A percentile compares a stretch with the other conserved stretches of the same genome.
These are phyloP conservation scores for Candida sonorensis DNA, from an alignment of 805 yeast genomes.

Conservation along the genomic window DNA sequence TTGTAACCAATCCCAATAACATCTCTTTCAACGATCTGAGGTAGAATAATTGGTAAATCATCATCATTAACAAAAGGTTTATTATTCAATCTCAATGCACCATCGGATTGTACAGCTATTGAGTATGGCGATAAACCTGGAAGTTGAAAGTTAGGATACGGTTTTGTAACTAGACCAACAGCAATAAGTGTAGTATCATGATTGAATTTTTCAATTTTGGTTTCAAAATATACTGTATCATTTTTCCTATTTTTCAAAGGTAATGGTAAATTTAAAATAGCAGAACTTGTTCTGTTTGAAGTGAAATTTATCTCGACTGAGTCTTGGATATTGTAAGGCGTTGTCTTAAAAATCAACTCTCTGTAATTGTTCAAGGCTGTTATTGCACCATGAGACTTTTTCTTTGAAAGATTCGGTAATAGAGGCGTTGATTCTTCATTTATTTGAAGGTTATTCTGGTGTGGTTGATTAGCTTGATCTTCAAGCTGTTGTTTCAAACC, in stretches of 20 bases:
- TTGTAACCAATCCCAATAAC: conserved; percentile 51
- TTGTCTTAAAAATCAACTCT: conserved; percentile 9
- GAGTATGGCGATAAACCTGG: conserved; percentile 73
- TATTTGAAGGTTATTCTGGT: background rate
- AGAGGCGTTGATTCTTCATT: conserved; percentile 14
- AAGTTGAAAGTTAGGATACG: conserved; percentile 66
- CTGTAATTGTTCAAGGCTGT: conserved; percentile 12
- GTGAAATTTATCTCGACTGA: conserved; percentile 25
- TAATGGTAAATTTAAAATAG: conserved; percentile 26
- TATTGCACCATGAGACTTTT: background rate
- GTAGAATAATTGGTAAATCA: conserved; percentile 38
- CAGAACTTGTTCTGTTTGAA: no score
- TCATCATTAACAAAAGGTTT: conserved; percentile 48
- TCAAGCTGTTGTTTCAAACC: background rate
- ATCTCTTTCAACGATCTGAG: conserved; percentile 46
- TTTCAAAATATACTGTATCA: conserved; percentile 64
- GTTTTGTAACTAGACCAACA: conserved; percentile 63
- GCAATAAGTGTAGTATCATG: conserved; percentile 45
- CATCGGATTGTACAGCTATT: conserved; percentile 67
- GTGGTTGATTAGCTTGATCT: background rate
- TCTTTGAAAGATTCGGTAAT: conserved; percentile 9
- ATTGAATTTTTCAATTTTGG: conserved; percentile 37
- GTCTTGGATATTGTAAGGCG: conserved; percentile 27
- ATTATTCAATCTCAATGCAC: conserved; percentile 54
- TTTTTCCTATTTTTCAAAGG: conserved; percentile 30